phyloP scores from a whole-genome alignment of 2,329 filamentous ascomycete species.

The Fusarium sp. region DNA sequence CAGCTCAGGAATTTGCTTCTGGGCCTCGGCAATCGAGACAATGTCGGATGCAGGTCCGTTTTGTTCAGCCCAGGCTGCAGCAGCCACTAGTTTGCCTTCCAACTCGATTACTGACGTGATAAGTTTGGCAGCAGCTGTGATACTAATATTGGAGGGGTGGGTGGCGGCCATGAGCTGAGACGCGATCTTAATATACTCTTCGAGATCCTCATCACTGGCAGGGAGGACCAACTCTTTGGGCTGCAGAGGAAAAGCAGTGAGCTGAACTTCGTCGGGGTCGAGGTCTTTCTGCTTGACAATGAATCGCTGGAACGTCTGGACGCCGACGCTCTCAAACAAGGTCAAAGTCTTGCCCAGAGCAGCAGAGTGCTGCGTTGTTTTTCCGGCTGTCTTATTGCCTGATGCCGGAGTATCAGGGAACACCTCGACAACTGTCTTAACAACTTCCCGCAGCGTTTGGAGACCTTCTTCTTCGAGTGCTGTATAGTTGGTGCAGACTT shows the following conservation, averaged over 20 bases:
- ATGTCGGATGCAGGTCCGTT: not conserved
- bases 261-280: conserved; percentile 3
- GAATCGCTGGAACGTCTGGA: conserved; percentile 17
- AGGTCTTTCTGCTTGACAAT: not conserved
- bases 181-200: conserved; percentile 3
- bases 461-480: conserved; percentile 65
- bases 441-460: conserved; percentile 64
- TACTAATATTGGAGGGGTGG: conserved; percentile 10
- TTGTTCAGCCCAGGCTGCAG: not conserved
- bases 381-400: not conserved
- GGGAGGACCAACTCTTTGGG: not conserved
- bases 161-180: conserved; percentile 3
- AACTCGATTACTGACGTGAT: not conserved
- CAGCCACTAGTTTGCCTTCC: not conserved
- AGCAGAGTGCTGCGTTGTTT: not conserved
- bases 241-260: not conserved
- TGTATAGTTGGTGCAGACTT: conserved; percentile 73
- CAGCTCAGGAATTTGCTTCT: not conserved
- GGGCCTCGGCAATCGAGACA: rapidly evolving
- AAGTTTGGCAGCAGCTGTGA: not conserved
- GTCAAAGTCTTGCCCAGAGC: conserved; percentile 11
- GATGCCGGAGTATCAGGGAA: conserved; percentile 13
- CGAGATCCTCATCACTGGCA: not conserved
- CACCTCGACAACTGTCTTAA: conserved; percentile 50
- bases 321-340: conserved; percentile 22